Evolutionary conservation across 768 basidiomycete genomes (phyloP).

Genomic region (Kwoniella shandongensis): DNA sequence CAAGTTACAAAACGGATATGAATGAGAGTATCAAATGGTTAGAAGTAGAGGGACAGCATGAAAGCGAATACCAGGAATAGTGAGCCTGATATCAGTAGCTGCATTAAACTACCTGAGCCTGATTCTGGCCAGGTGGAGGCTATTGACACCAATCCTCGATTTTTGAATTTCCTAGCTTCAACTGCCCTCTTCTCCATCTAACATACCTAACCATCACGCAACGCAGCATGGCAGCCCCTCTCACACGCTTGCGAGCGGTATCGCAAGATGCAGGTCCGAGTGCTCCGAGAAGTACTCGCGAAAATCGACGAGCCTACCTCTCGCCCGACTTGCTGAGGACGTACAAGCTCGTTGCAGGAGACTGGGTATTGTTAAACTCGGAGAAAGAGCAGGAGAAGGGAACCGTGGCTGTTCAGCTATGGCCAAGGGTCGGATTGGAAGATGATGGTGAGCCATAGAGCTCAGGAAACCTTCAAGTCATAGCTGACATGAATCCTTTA

Average conservation of each 20-base stretch:
- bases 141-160: background rate
- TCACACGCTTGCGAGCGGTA: background rate
- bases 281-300: slow-evolving; percentile 6
- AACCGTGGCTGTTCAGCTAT: slow-evolving; percentile 30
- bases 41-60: background rate
- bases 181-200: background rate
- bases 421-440: slow-evolving; percentile 40
- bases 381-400: background rate
- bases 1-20: no score
- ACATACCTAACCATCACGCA: background rate
- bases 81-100: slow-evolving; percentile 17
- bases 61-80: background rate
- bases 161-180: slow-evolving; percentile 2
- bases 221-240: background rate
- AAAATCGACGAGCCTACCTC: slow-evolving; percentile 29
- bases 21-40: no score
- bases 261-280: slow-evolving; percentile 10
- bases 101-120: background rate
- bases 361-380: slow-evolving; percentile 40
- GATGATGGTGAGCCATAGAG: slow-evolving; percentile 33
- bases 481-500: slow-evolving; percentile 9
- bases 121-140: slow-evolving; percentile 9
- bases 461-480: background rate
- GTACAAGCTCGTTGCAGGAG: slow-evolving; percentile 45
- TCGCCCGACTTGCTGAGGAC: slow-evolving; percentile 40